phyloP scores from a whole-genome alignment of 2,329 filamentous ascomycete species.

The Xenoacremonium recifei region DNA sequence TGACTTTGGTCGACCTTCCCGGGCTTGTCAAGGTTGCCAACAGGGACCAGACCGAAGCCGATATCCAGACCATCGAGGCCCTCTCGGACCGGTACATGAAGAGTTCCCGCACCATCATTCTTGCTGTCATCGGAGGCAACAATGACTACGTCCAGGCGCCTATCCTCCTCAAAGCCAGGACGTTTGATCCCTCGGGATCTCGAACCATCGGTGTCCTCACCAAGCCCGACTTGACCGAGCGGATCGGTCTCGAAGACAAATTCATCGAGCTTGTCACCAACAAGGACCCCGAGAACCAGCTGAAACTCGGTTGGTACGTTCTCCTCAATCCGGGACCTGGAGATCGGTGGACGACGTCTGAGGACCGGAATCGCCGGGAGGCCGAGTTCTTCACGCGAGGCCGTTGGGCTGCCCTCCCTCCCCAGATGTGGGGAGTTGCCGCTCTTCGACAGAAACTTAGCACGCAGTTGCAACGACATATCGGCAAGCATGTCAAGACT shows the following conservation, averaged over 20 bases:
- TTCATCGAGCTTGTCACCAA: constrained; percentile 53
- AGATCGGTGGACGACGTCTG: constrained; percentile 42
- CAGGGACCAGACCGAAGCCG: constrained; percentile 50
- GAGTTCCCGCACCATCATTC: constrained; percentile 53
- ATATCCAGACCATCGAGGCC: constrained; percentile 50
- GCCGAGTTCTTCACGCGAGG: constrained; percentile 49
- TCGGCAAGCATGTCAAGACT: constrained; percentile 50
- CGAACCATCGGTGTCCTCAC: constrained; percentile 52
- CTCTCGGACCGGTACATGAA: constrained; percentile 56
- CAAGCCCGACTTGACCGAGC: constrained; percentile 52
- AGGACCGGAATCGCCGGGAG: constrained; percentile 42
- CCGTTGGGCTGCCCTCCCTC: constrained; percentile 47
- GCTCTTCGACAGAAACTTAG: constrained; percentile 49
- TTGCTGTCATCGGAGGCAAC: constrained; percentile 55
- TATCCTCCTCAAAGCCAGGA: constrained; percentile 48
- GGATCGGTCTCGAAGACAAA: constrained; percentile 52
- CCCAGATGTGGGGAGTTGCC: constrained; percentile 45
- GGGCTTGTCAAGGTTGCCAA: constrained; percentile 56
- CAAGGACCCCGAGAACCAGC: constrained; percentile 48
- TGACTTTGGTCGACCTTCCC: constrained; percentile 62
- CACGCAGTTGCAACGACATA: constrained; percentile 49
- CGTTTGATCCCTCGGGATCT: constrained; percentile 48
- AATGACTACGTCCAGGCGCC: constrained; percentile 54
- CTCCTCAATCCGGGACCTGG: constrained; percentile 48
- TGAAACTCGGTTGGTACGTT: constrained; percentile 52